Evolutionary conservation across 2,329 filamentous ascomycete species (phyloP).

Genomic region (Chaetomium sp.): DNA sequence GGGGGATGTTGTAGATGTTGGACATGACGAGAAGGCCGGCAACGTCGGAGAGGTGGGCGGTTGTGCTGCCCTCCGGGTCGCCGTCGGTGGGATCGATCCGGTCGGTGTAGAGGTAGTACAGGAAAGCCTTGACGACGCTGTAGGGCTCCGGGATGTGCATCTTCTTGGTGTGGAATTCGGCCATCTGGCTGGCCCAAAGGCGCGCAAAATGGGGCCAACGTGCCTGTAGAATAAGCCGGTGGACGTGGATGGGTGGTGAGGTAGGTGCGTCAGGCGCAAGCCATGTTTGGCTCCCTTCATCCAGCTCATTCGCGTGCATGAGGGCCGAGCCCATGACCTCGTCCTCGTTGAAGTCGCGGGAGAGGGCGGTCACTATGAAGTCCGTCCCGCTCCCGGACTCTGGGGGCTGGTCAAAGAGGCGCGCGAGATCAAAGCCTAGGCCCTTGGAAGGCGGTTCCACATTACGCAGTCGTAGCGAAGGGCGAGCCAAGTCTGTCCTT

Average conservation of each 20-base stretch:
- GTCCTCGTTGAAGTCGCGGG: conserved; percentile 67
- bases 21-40: conserved; percentile 95
- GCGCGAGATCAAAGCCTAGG: conserved; percentile 78
- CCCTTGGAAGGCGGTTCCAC: conserved; percentile 54
- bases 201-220: conserved; percentile 96
- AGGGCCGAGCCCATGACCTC: conserved; percentile 51
- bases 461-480: conserved; percentile 41
- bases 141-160: conserved; percentile 99
- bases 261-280: conserved; percentile 56
- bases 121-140: conserved; percentile 84
- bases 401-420: conserved; percentile 78
- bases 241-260: conserved; percentile 84
- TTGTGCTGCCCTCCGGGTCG: conserved; percentile 51
- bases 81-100: conserved; percentile 58
- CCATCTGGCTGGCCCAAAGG: conserved; percentile 89
- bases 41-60: conserved; percentile 74
- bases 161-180: conserved; percentile 91
- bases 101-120: conserved; percentile 96
- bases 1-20: conserved; percentile 95
- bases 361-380: conserved; percentile 82
- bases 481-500: conserved; percentile 40
- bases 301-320: conserved; percentile 38
- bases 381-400: conserved; percentile 83
- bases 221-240: conserved; percentile 87
- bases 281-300: conserved; percentile 45